phyloP scores from a whole-genome alignment of 1,284 basidiomycete species.

The Malassezia equina region DNA sequence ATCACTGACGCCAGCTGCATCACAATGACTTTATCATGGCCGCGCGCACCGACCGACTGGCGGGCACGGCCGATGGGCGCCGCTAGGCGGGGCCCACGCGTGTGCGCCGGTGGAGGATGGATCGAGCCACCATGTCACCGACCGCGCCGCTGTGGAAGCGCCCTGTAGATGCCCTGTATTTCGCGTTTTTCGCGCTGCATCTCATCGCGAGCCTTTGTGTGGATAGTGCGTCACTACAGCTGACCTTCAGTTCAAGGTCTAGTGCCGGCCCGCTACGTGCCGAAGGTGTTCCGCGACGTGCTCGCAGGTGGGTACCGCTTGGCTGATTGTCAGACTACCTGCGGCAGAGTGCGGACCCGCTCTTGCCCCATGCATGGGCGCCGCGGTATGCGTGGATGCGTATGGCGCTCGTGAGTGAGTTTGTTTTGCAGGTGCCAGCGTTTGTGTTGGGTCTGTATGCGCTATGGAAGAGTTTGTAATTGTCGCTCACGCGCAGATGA shows the following conservation, averaged over 20 bases:
- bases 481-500: constrained; percentile 8
- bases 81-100: too few species aligned
- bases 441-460: constrained; percentile 17
- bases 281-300: constrained; percentile 6
- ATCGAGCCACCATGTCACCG: background rate
- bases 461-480: constrained; percentile 8
- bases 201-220: constrained; percentile 13
- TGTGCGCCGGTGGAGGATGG: background rate
- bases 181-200: constrained; percentile 18
- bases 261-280: constrained; percentile 12
- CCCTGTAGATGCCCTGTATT: constrained; percentile 13
- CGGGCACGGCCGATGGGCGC: constrained; percentile 23
- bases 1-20: constrained; percentile 26
- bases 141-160: constrained; percentile 11
- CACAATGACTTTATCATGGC: constrained; percentile 47
- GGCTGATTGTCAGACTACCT: constrained; percentile 16
- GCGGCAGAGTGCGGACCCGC: constrained; percentile 14
- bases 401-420: constrained; percentile 16
- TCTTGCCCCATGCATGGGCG: constrained; percentile 11
- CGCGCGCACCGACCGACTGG: constrained; percentile 39
- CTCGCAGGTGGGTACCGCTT: constrained; percentile 1
- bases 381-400: constrained; percentile 19
- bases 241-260: constrained; percentile 13
- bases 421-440: constrained; percentile 17
- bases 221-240: constrained; percentile 13